phyloP scores from a whole-genome alignment of 2,329 filamentous ascomycete genomes.

The Botrytis medusae region DNA sequence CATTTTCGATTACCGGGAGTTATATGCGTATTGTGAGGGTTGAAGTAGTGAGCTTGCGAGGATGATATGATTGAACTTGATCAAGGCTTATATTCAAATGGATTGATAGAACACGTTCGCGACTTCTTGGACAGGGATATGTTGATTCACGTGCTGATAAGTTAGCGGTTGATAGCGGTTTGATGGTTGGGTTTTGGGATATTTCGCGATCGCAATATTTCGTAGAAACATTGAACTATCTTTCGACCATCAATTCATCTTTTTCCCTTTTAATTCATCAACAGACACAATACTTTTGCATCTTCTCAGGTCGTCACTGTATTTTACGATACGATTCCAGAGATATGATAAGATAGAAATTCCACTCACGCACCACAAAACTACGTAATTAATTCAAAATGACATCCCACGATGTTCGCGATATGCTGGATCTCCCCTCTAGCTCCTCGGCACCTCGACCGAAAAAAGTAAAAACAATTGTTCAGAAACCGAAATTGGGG shows the following conservation, averaged over 20 bases:
- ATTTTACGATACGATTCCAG: neutral
- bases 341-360: neutral
- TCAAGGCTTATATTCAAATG: constrained; percentile 2
- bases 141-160: constrained; percentile 19
- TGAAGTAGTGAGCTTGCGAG: neutral
- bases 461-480: constrained; percentile 73
- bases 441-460: constrained; percentile 56
- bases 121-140: constrained; percentile 17
- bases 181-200: neutral
- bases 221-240: neutral
- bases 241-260: constrained; percentile 6
- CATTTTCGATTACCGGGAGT: constrained; percentile 45
- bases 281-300: neutral
- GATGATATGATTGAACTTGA: neutral
- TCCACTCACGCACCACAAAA: neutral
- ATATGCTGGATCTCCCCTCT: constrained; percentile 77
- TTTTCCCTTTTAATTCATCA: constrained; percentile 8
- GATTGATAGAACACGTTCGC: constrained; percentile 24
- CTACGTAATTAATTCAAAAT: constrained; percentile 46
- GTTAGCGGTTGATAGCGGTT: constrained; percentile 3
- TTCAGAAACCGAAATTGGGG: constrained; percentile 60
- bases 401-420: constrained; percentile 79
- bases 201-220: constrained; percentile 12
- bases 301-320: neutral
- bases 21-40: constrained; percentile 2